A percentile compares a stretch with the other conserved stretches of the same genome.
Evolutionary conservation across 768 basidiomycete species (phyloP).

Genomic region (Auriscalpium vulgare): DNA sequence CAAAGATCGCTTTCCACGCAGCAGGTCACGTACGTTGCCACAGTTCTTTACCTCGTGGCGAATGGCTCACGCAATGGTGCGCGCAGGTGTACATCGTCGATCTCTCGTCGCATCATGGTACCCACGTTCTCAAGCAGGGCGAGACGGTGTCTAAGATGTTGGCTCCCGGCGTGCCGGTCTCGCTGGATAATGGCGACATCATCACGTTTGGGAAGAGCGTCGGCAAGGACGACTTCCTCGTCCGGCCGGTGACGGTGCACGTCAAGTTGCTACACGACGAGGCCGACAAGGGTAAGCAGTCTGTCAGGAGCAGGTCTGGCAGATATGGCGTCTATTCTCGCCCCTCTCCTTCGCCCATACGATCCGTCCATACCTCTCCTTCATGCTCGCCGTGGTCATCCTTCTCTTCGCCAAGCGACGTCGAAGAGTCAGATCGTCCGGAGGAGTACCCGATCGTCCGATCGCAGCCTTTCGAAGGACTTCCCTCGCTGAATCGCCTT

Average conservation of each 20-base stretch:
- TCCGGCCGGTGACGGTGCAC: slow-evolving; percentile 54
- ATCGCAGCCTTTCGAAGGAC: slow-evolving; percentile 2
- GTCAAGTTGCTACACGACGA: slow-evolving; percentile 44
- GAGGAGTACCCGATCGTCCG: slow-evolving; percentile 10
- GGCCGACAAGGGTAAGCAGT: slow-evolving; percentile 19
- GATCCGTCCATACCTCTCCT: background rate
- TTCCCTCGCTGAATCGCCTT: slow-evolving; percentile 14
- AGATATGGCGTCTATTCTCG: slow-evolving; percentile 49
- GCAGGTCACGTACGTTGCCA: slow-evolving; percentile 50
- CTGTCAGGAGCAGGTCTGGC: slow-evolving; percentile 37
- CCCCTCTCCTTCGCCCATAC: too few species aligned
- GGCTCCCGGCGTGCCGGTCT: slow-evolving; percentile 44
- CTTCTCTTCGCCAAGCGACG: slow-evolving; percentile 35
- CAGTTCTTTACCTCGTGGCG: too few species aligned
- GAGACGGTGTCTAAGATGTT: slow-evolving; percentile 43
- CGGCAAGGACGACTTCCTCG: slow-evolving; percentile 49
- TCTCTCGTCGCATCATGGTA: slow-evolving; percentile 70
- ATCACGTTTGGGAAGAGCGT: slow-evolving; percentile 76
- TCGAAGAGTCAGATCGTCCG: slow-evolving; percentile 41
- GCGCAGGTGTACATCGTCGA: slow-evolving; percentile 62
- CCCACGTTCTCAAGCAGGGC: slow-evolving; percentile 49
- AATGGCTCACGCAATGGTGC: too few species aligned
- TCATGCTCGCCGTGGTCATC: background rate
- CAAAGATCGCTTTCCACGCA: slow-evolving; percentile 67
- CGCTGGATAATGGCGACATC: slow-evolving; percentile 58